Conservation (phyloP, 192 early-diverging fungal genomes). For the Mortierella hygrophila region DNA sequence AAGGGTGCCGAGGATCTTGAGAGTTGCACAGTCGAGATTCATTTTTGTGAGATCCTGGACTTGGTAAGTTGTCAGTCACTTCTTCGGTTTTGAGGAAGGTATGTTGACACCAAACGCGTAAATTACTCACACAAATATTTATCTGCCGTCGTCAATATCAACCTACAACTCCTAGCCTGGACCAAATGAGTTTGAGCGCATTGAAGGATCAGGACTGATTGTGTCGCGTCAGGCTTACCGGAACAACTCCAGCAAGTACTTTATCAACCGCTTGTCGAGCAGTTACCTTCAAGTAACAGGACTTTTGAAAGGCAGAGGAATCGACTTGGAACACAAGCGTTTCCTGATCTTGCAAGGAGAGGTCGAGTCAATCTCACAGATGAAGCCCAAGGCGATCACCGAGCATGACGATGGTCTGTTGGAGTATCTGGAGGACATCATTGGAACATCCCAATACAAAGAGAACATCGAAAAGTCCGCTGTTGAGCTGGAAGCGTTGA, state of each 20-base stretch:
- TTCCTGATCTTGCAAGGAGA: slow-evolving; percentile 98
- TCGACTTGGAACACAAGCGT: slow-evolving; percentile 98
- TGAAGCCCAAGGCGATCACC: slow-evolving; percentile 95
- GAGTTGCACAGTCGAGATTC: slow-evolving; percentile 90
- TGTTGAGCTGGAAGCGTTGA: slow-evolving; percentile 78
- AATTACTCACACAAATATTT: not conserved
- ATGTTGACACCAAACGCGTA: too few relatives aligned
- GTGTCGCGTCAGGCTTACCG: slow-evolving; percentile 80
- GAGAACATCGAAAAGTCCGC: slow-evolving; percentile 82
- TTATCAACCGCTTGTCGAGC: slow-evolving; percentile 74
- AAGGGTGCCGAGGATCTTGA: slow-evolving; percentile 76
- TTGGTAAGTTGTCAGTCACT: slow-evolving; percentile 55
- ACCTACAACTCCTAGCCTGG: slow-evolving; percentile 60
- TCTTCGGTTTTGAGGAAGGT: not conserved
- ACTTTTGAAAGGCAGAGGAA: slow-evolving; percentile 85
- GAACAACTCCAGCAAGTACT: slow-evolving; percentile 83
- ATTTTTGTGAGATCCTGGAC: slow-evolving; percentile 94
- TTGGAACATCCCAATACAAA: slow-evolving; percentile 94
- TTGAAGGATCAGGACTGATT: slow-evolving; percentile 79
- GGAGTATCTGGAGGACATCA: slow-evolving; percentile 99
- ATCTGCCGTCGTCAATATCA: not conserved
- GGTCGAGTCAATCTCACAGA: slow-evolving; percentile 97
- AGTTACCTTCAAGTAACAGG: slow-evolving; percentile 87
- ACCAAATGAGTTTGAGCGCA: slow-evolving; percentile 67
- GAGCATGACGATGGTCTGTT: slow-evolving; percentile 96